Evolutionary conservation across 2,329 filamentous ascomycete genomes (phyloP).

Genomic region (Cercospora canescens): DNA sequence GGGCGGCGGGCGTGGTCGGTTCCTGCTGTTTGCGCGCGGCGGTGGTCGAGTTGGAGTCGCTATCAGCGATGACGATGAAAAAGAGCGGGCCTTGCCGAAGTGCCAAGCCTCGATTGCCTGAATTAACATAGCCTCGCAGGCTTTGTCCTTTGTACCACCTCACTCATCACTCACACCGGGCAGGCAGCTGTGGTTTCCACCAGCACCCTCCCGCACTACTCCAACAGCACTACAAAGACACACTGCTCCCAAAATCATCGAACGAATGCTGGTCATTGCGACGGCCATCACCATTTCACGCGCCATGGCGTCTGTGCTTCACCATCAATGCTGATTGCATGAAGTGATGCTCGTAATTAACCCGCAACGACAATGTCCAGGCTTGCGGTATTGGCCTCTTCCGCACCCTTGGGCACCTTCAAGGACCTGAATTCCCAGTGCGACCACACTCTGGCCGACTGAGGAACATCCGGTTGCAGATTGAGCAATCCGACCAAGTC

Average conservation of each 20-base stretch:
- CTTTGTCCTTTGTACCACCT: not conserved
- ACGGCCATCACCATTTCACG: not conserved
- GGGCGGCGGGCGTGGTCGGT: not conserved
- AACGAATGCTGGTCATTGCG: too few species aligned
- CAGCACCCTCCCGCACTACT: not conserved
- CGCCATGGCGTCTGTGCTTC: too few species aligned
- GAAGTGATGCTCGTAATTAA: too few species aligned
- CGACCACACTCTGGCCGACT: not conserved
- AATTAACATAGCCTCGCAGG: not conserved
- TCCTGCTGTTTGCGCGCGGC: conserved; percentile 5
- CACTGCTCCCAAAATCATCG: too few species aligned
- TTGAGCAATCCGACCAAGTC: not conserved
- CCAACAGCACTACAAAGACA: not conserved
- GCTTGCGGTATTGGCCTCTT: not conserved
- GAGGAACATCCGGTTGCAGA: not conserved
- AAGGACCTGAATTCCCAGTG: not conserved
- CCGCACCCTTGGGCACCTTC: not conserved
- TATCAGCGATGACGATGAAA: conserved; percentile 7
- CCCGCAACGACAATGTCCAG: not conserved
- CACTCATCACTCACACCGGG: too few species aligned
- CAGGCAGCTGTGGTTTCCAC: too few species aligned
- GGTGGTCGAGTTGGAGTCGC: not conserved
- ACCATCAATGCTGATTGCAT: too few species aligned
- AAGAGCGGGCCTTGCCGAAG: not conserved
- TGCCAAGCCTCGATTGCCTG: not conserved